Evolutionary conservation across 225 moss, liverwort and hornwort species (phyloP).

Genomic region (Pseudisothecium myosuroides): DNA sequence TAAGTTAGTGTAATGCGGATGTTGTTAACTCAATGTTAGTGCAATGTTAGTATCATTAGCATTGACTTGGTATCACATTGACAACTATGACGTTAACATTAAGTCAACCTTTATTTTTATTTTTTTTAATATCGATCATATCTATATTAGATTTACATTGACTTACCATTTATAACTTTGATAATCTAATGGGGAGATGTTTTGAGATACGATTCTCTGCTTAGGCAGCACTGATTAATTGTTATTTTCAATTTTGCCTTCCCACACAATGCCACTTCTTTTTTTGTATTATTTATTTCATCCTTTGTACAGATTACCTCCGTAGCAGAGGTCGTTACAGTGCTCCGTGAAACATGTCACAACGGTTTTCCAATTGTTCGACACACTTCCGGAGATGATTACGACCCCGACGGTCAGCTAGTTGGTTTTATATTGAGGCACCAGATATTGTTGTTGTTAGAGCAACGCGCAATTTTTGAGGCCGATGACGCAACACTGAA

Average conservation of each 20-base stretch:
- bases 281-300: background rate
- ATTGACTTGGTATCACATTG: background rate
- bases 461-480: slow-evolving; percentile 45
- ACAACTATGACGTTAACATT: background rate
- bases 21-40: background rate
- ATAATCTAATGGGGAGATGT: background rate
- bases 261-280: background rate
- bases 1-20: background rate
- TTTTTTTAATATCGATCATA: background rate
- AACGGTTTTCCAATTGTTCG: slow-evolving; percentile 73
- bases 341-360: slow-evolving; percentile 32
- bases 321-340: slow-evolving; percentile 27
- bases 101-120: background rate
- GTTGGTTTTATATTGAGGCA: slow-evolving; percentile 69
- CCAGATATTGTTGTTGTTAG: slow-evolving; percentile 67
- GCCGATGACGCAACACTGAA: slow-evolving; percentile 23
- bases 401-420: slow-evolving; percentile 50
- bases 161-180: background rate
- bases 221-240: background rate
- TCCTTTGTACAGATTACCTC: slow-evolving; percentile 25
- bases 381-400: slow-evolving; percentile 19
- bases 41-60: background rate
- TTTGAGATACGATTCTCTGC: background rate
- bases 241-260: background rate
- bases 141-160: background rate